Percentiles rank a stretch among this genome's conserved stretches.
phyloP scores from a whole-genome alignment of 2,329 filamentous ascomycete species.

The Penicillium decumbens region DNA sequence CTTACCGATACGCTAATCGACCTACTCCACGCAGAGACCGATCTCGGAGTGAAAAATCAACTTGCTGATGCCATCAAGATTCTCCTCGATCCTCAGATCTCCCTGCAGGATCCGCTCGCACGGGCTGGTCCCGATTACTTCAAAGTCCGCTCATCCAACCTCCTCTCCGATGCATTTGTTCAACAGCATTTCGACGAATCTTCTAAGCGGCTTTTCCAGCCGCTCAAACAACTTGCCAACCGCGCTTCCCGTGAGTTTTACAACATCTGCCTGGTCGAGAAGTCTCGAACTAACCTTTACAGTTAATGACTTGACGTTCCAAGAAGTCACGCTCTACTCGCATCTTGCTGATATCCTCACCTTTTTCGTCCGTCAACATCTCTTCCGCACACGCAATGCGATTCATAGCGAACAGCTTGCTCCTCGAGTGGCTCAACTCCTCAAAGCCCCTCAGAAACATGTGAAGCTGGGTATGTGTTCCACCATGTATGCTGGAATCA shows the following conservation, averaged over 20 bases:
- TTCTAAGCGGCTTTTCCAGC: slow-evolving; percentile 78
- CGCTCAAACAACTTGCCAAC: slow-evolving; percentile 72
- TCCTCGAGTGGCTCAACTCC: slow-evolving; percentile 73
- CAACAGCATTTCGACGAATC: slow-evolving; percentile 86
- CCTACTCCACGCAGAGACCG: slow-evolving; percentile 81
- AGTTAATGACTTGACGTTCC: slow-evolving; percentile 69
- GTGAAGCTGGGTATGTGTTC: slow-evolving; percentile 70
- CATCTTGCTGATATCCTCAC: slow-evolving; percentile 90
- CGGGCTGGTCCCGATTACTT: slow-evolving; percentile 64
- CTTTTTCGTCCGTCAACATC: slow-evolving; percentile 88
- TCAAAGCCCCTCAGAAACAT: slow-evolving; percentile 82
- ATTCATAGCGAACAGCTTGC: slow-evolving; percentile 75
- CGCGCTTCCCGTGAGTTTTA: slow-evolving; percentile 49
- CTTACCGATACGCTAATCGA: slow-evolving; percentile 92
- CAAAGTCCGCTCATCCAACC: slow-evolving; percentile 60
- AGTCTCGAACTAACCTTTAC: slow-evolving; percentile 1
- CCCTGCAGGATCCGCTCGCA: slow-evolving; percentile 55
- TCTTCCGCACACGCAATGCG: slow-evolving; percentile 80
- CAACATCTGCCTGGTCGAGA: background rate
- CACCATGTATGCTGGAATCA: background rate
- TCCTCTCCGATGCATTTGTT: slow-evolving; percentile 80
- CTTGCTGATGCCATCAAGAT: slow-evolving; percentile 94
- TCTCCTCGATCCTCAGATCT: slow-evolving; percentile 69
- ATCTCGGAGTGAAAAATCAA: slow-evolving; percentile 91
- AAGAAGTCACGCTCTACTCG: slow-evolving; percentile 83